Percentiles rank a stretch among this genome's conserved stretches.
phyloP scores from a whole-genome alignment of 2,329 filamentous ascomycete species.

The Pseudopyrenochaeta lycopersici region DNA sequence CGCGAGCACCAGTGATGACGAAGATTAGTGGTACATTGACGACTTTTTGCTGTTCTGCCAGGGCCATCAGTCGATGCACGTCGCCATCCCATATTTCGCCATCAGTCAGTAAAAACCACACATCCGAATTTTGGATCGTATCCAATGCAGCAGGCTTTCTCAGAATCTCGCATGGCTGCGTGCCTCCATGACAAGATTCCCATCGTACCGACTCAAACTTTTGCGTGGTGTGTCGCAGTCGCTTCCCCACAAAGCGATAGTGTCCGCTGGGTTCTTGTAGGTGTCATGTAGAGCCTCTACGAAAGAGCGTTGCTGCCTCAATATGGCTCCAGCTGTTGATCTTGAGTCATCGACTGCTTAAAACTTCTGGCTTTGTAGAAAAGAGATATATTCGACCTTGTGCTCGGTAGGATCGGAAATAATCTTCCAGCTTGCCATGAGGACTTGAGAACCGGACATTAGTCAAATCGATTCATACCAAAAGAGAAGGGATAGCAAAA shows the following conservation, averaged over 20 bases:
- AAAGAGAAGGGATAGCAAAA: neutral
- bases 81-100: slow-evolving; percentile 33
- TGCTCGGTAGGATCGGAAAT: slow-evolving; percentile 9
- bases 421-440: slow-evolving; percentile 27
- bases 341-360: slow-evolving; percentile 47
- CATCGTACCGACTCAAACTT: slow-evolving; percentile 17
- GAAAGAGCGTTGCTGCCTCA: slow-evolving; percentile 23
- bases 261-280: slow-evolving; percentile 15
- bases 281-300: slow-evolving; percentile 20
- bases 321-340: slow-evolving; percentile 30
- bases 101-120: slow-evolving; percentile 46
- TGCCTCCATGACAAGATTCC: slow-evolving; percentile 24
- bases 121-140: slow-evolving; percentile 32
- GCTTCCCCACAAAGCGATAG: slow-evolving; percentile 31
- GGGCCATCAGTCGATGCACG: slow-evolving; percentile 29
- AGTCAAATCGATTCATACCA: neutral
- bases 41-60: slow-evolving; percentile 25
- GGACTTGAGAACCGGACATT: neutral
- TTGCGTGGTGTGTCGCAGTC: slow-evolving; percentile 24
- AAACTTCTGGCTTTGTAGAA: slow-evolving; percentile 32
- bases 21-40: slow-evolving; percentile 35
- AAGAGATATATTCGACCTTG: slow-evolving; percentile 16
- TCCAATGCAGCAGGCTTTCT: slow-evolving; percentile 18
- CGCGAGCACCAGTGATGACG: slow-evolving; percentile 29
- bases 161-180: slow-evolving; percentile 31